Evolutionary conservation across 352 stramenopile genomes (phyloP).

Genomic region (Pythium myriotylum): DNA sequence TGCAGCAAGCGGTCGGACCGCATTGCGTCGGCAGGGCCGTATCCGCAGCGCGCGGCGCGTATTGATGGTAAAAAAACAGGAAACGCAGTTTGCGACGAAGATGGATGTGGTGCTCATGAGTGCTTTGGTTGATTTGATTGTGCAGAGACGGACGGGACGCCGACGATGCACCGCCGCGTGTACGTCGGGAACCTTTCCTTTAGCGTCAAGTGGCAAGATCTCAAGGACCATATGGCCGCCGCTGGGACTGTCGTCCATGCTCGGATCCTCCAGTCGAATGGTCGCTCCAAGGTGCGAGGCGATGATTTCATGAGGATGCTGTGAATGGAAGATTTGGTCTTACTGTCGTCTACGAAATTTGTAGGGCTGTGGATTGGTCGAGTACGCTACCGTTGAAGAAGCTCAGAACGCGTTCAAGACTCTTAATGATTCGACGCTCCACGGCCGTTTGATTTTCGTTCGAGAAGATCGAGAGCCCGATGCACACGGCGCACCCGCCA

Average conservation of each 20-base stretch:
- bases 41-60: constrained; percentile 35
- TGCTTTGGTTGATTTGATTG: no score
- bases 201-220: constrained; percentile 77
- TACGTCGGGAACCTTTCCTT: constrained; percentile 89
- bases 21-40: constrained; percentile 58
- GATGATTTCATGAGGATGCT: constrained; percentile 1
- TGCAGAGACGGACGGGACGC: constrained; percentile 13
- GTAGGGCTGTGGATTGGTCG: constrained; percentile 94
- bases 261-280: constrained; percentile 62
- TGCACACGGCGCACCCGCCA: neutral
- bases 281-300: constrained; percentile 81
- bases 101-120: constrained; percentile 18
- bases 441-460: constrained; percentile 93
- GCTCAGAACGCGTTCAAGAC: constrained; percentile 84
- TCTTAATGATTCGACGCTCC: constrained; percentile 92
- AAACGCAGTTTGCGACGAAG: neutral
- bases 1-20: constrained; percentile 66
- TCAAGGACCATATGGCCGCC: constrained; percentile 83
- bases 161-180: constrained; percentile 46
- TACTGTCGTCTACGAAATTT: constrained; percentile 4
- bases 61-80: constrained; percentile 19
- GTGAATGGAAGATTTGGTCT: constrained; percentile 7
- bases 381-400: constrained; percentile 84
- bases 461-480: constrained; percentile 76
- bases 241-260: constrained; percentile 71